phyloP scores from a whole-genome alignment of 495 filamentous ascomycete species.

The Aspergillus hancockii region DNA sequence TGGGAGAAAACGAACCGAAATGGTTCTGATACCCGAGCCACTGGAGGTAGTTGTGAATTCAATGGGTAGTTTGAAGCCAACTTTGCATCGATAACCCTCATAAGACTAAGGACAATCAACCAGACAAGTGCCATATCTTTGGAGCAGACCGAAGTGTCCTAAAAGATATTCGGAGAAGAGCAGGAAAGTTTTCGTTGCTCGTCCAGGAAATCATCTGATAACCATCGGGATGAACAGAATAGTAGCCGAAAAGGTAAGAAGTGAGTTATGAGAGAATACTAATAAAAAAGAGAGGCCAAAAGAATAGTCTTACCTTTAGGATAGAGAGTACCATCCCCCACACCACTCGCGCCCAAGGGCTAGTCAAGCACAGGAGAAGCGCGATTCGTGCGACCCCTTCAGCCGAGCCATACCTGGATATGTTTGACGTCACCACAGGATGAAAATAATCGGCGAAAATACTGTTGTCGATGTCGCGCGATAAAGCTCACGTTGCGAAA shows the following conservation, averaged over 20 bases:
- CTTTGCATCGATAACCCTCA: constrained; percentile 41
- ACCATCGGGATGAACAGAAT: neutral
- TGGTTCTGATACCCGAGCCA: constrained; percentile 62
- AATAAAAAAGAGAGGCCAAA: neutral
- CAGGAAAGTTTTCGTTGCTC: constrained; percentile 15
- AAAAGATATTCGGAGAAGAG: constrained; percentile 8
- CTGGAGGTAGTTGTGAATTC: constrained; percentile 75
- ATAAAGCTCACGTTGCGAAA: constrained; percentile 37
- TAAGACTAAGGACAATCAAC: constrained; percentile 32
- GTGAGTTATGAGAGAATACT: constrained; percentile 15
- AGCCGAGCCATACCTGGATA: constrained; percentile 49
- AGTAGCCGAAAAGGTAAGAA: constrained; percentile 15
- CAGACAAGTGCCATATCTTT: constrained; percentile 34
- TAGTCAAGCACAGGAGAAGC: constrained; percentile 34
- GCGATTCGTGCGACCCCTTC: constrained; percentile 37
- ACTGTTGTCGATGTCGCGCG: constrained; percentile 13
- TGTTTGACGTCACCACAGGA: constrained; percentile 47
- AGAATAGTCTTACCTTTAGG: constrained; percentile 25
- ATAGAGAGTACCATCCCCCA: constrained; percentile 25
- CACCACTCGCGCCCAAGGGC: constrained; percentile 34
- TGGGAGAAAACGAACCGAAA: constrained; percentile 70
- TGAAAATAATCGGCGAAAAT: constrained; percentile 34
- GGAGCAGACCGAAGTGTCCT: constrained; percentile 17
- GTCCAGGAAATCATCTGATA: constrained; percentile 9
- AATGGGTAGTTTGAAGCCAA: constrained; percentile 64